phyloP scores from a whole-genome alignment of 306 rosid genomes.

The Malus fusca region DNA sequence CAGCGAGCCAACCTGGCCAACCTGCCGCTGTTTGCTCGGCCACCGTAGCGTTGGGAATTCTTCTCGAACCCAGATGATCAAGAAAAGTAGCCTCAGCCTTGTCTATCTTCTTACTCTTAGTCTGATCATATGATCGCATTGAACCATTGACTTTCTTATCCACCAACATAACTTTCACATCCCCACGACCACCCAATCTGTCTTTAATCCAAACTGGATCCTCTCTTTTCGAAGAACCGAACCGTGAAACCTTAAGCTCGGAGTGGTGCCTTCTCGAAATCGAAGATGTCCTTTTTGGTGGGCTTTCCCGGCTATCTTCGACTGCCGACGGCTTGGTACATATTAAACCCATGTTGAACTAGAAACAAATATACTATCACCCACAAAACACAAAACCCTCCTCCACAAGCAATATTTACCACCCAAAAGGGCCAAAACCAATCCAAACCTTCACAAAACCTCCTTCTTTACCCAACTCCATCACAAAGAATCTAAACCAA shows the following conservation, averaged over 20 bases:
- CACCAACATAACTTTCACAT: slow-evolving; percentile 35
- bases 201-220: slow-evolving; percentile 42
- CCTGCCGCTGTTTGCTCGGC: slow-evolving; percentile 94
- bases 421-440: not conserved
- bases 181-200: slow-evolving; percentile 27
- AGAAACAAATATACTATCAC: not conserved
- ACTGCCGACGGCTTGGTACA: slow-evolving; percentile 55
- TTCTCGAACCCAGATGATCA: slow-evolving; percentile 47
- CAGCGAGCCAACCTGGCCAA: slow-evolving; percentile 92
- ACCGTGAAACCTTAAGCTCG: slow-evolving; percentile 27
- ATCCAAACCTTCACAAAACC: slow-evolving; percentile 15
- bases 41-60: slow-evolving; percentile 50
- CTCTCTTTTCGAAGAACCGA: slow-evolving; percentile 55
- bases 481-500: slow-evolving; percentile 28
- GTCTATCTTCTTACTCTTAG: slow-evolving; percentile 40
- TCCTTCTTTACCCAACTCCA: slow-evolving; percentile 24
- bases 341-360: slow-evolving; percentile 61
- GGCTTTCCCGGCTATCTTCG: slow-evolving; percentile 52
- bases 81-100: slow-evolving; percentile 24
- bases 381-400: slow-evolving; percentile 3
- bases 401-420: slow-evolving; percentile 20
- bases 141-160: slow-evolving; percentile 46
- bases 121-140: slow-evolving; percentile 30
- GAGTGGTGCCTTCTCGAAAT: slow-evolving; percentile 28
- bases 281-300: slow-evolving; percentile 33